phyloP scores from a whole-genome alignment of 2,329 filamentous ascomycete genomes.

The Zymoseptoria brevis region DNA sequence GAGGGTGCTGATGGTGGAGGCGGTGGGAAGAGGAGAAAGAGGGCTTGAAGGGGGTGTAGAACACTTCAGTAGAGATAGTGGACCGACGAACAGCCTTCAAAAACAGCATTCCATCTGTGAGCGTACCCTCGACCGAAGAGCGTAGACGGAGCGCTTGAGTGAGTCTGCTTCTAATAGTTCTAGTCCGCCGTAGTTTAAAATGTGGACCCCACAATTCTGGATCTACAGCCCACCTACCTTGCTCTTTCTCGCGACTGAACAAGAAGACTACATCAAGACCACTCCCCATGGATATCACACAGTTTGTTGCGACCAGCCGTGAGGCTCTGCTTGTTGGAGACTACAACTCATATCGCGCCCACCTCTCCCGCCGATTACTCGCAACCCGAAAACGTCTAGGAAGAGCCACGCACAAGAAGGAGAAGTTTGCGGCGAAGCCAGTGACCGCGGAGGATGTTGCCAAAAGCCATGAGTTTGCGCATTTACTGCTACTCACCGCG shows the following conservation, averaged over 20 bases:
- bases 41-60: constrained; percentile 4
- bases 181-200: too few species aligned
- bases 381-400: constrained; percentile 79
- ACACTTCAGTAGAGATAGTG: too few species aligned
- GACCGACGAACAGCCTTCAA: too few species aligned
- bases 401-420: constrained; percentile 73
- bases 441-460: constrained; percentile 69
- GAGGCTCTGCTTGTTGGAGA: constrained; percentile 84
- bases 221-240: too few species aligned
- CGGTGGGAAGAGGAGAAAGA: constrained; percentile 25
- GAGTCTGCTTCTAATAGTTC: too few species aligned
- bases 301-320: constrained; percentile 68
- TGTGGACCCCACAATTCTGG: not conserved
- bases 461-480: constrained; percentile 67
- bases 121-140: too few species aligned
- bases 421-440: constrained; percentile 70
- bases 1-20: constrained; percentile 43
- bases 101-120: too few species aligned
- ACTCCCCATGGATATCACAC: constrained; percentile 77
- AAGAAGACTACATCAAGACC: not conserved
- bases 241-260: not conserved
- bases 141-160: too few species aligned
- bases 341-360: constrained; percentile 74
- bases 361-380: constrained; percentile 72
- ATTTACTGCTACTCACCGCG: constrained; percentile 73